Evolutionary conservation across 495 filamentous ascomycete species (phyloP), one percentile per base, ranked within the genome.

Genomic region (Penicillium fimorum): DNA sequence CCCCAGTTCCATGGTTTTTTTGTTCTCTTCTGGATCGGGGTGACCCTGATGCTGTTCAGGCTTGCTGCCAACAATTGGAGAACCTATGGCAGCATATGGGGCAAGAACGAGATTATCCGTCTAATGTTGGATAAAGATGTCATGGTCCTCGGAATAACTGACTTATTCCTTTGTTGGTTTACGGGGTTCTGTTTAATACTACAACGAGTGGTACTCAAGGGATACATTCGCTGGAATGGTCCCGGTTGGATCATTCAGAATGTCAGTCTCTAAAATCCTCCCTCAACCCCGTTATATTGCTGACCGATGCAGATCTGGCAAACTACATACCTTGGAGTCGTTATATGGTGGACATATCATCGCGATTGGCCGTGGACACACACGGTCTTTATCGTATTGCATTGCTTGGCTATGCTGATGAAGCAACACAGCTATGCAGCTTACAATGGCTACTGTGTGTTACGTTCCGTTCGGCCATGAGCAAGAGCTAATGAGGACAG

Each of bases 281-380:
- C n/a, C 15, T 6, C 0, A 3, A 12, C n/a, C 5, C n/a, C 1
- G n/a, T 13, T 13, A n/a, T 27, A 18, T 25, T 22, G 27, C 18
- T 49, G 5, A 43, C n/a, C 13, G 38, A 17, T 30, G 11, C 30
- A 59, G 78, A 56, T 86, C 12, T 91, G 87, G 87, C 82, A 91
- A 65, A 74, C 74, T 0, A 45, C 77, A 20, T 90, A 84, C 54
- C 76, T 90, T 45, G 78, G 66, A 13, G 71, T 70, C 8, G 78
- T 83, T 11, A 70, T 90, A 33, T 76, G 79, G 41, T 82, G 85
- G 70, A 82, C 86, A 0, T 74, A 84, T 50, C 76, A 83, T 62
- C 74, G 85, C 4, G 83, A 88, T 43, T 91, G 88, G 88, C 84
- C 86, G 18, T 91, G 88, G 88, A 87, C 89, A 29, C 87, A 82